phyloP scores from a whole-genome alignment of 139 green algal species.

The Chlorella sp. region DNA sequence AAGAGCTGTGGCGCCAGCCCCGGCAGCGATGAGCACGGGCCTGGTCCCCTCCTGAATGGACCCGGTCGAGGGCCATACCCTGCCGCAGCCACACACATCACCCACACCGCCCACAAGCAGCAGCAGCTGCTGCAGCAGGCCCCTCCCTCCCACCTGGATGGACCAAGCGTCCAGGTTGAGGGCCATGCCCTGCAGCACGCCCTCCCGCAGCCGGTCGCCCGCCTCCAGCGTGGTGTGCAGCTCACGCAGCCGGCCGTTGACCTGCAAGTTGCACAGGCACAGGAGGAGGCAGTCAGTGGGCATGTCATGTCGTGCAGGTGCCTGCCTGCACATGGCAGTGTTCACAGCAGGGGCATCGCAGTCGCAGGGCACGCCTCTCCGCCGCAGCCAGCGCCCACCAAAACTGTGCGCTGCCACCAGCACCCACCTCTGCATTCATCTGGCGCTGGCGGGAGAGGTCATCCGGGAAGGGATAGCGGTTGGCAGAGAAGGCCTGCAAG shows the following conservation, averaged over 20 bases:
- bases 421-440: conserved; percentile 87
- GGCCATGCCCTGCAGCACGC: conserved; percentile 77
- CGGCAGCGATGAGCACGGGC: no score
- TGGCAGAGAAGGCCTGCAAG: conserved; percentile 82
- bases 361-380: no score
- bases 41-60: no score
- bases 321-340: no score
- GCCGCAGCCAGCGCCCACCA: no score
- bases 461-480: conserved; percentile 98
- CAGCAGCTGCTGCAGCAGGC: background rate
- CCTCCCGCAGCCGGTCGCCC: conserved; percentile 75
- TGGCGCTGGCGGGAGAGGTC: conserved; percentile 85
- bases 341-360: no score
- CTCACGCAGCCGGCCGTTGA: conserved; percentile 87
- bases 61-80: no score
- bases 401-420: background rate
- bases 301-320: background rate
- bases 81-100: background rate
- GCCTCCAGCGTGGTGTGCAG: conserved; percentile 93
- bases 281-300: background rate
- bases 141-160: conserved; percentile 43
- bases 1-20: no score
- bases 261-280: conserved; percentile 4
- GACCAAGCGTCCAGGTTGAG: conserved; percentile 75
- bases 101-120: no score